Conservation (phyloP, 495 filamentous ascomycete species). For the Penicillium egyptiacum region DNA sequence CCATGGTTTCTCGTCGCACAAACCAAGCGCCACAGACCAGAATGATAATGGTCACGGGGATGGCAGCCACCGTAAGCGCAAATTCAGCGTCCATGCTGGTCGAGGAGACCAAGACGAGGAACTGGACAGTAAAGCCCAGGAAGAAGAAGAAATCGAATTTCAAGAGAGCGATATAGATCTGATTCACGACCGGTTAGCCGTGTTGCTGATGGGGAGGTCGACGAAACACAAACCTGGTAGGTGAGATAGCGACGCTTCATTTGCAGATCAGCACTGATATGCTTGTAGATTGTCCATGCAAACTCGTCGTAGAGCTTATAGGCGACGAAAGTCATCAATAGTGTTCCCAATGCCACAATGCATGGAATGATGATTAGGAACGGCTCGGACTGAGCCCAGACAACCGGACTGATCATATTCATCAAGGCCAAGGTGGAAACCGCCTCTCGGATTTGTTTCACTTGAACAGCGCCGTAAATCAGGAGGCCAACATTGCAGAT, state of each 20-base stretch:
- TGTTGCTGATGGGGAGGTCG: background rate
- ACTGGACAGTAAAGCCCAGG: conserved; percentile 96
- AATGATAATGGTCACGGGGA: conserved; percentile 87
- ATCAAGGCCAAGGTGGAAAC: conserved; percentile 47
- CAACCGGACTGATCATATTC: conserved; percentile 37
- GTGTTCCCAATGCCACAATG: conserved; percentile 72
- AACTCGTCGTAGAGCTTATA: conserved; percentile 99
- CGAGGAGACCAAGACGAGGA: conserved; percentile 84
- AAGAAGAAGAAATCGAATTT: conserved; percentile 99
- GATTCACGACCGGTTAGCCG: conserved; percentile 27
- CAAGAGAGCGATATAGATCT: conserved; percentile 96
- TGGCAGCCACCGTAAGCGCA: conserved; percentile 79
- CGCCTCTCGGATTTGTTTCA: conserved; percentile 79
- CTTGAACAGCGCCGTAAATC: conserved; percentile 88
- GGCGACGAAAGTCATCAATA: conserved; percentile 71
- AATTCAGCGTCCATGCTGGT: conserved; percentile 70
- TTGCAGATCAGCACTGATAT: conserved; percentile 93
- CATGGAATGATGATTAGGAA: conserved; percentile 83
- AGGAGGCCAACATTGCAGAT: conserved; percentile 87
- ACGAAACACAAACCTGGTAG: conserved; percentile 71
- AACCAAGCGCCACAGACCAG: conserved; percentile 81
- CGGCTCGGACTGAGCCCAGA: conserved; percentile 69
- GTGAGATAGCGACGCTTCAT: conserved; percentile 96
- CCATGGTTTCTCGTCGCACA: conserved; percentile 75
- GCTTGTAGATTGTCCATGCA: conserved; percentile 98